phyloP scores from a whole-genome alignment of 1,284 basidiomycete species.

The Abortiporus biennis region DNA sequence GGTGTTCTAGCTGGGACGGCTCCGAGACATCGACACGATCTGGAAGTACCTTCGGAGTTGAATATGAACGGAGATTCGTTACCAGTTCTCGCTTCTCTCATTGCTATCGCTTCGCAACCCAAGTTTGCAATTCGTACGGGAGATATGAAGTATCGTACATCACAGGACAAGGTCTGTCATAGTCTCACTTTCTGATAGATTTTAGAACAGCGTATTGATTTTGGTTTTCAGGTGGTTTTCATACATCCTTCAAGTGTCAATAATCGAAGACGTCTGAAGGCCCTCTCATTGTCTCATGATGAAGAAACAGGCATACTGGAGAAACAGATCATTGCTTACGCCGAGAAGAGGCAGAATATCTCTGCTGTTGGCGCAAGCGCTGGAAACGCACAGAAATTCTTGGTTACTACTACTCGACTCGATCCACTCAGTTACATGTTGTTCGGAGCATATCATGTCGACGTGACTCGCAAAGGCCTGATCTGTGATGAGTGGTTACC shows the following conservation, averaged over 20 bases:
- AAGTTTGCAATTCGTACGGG: conserved; percentile 87
- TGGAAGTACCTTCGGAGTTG: conserved; percentile 58
- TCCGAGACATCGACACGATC: conserved; percentile 20
- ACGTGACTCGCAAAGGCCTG: conserved; percentile 62
- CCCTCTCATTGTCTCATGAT: conserved; percentile 28
- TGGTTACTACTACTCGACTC: conserved; percentile 81
- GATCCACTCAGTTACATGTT: conserved; percentile 91
- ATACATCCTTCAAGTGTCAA: conserved; percentile 91
- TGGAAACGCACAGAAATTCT: conserved; percentile 60
- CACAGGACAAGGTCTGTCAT: conserved; percentile 75
- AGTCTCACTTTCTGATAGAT: conserved; percentile 4
- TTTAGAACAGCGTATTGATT: conserved; percentile 3
- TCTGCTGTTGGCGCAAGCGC: conserved; percentile 35
- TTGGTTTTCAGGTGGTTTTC: conserved; percentile 46
- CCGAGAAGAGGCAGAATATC: conserved; percentile 81
- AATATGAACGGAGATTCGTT: conserved; percentile 73
- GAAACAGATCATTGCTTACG: conserved; percentile 82
- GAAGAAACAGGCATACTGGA: no score
- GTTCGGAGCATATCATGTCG: conserved; percentile 83
- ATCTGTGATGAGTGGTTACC: conserved; percentile 93
- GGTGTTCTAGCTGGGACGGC: conserved; percentile 29
- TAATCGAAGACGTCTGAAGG: conserved; percentile 55
- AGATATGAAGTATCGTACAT: conserved; percentile 72
- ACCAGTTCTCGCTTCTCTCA: conserved; percentile 81
- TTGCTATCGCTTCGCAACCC: conserved; percentile 86